These are phyloP conservation scores for Tolypocladium nubicola DNA, from an alignment of 2,329 filamentous ascomycete genomes.

Conservation along the genomic window DNA sequence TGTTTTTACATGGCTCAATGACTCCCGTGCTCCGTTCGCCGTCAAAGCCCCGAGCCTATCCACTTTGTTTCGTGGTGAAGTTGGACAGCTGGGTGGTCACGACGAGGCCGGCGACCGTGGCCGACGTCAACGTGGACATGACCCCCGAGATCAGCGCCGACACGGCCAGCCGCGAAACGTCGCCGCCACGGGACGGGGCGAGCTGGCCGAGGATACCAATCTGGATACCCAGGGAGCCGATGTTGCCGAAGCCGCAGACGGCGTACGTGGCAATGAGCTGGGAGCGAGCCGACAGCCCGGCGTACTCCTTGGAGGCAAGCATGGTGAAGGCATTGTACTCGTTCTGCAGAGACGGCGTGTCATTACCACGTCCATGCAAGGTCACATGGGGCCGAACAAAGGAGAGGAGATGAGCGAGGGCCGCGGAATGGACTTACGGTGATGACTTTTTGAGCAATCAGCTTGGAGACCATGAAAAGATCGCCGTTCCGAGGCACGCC, in stretches of 20 bases:
- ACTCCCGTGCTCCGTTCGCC: background rate
- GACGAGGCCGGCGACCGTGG: conserved; percentile 67
- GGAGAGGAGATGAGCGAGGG: background rate
- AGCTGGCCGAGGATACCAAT: conserved; percentile 81
- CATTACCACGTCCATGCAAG: background rate
- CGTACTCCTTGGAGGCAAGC: conserved; percentile 42
- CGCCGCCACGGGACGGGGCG: conserved; percentile 60
- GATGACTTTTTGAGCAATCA: conserved; percentile 81
- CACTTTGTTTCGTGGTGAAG: background rate
- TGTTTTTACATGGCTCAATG: background rate
- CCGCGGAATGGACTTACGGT: conserved; percentile 32
- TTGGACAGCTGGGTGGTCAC: conserved; percentile 37
- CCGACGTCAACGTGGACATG: conserved; percentile 68
- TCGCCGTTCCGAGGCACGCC: conserved; percentile 57
- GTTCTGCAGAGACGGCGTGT: conserved; percentile 35
- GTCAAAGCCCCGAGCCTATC: background rate
- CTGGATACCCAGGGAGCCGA: conserved; percentile 79
- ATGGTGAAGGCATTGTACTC: conserved; percentile 64
- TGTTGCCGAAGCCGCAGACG: conserved; percentile 75
- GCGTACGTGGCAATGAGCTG: conserved; percentile 78
- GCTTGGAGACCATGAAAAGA: conserved; percentile 60
- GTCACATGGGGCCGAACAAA: background rate
- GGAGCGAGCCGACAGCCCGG: conserved; percentile 55
- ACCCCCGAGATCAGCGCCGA: conserved; percentile 72
- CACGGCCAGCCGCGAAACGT: conserved; percentile 65